phyloP scores from a whole-genome alignment of 2,329 filamentous ascomycete genomes.

The Calonectria ilicicola region DNA sequence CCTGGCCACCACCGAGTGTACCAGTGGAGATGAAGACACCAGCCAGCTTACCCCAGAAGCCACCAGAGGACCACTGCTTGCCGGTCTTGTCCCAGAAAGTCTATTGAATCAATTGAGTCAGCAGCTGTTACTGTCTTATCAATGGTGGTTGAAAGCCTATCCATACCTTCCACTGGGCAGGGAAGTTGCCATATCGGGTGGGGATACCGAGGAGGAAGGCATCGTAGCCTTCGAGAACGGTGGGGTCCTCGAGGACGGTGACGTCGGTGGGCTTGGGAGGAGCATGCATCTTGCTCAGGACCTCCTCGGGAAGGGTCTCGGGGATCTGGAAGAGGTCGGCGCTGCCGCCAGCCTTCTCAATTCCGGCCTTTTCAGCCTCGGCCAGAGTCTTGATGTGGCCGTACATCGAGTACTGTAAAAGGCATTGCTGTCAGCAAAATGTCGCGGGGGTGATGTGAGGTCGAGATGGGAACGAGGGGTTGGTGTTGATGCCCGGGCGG shows the following conservation, averaged over 20 bases:
- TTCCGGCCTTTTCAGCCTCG: conserved; percentile 90
- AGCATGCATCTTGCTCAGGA: conserved; percentile 92
- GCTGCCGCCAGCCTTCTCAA: conserved; percentile 85
- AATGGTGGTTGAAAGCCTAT: not conserved
- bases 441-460: not conserved
- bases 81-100: conserved; percentile 92
- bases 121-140: not conserved
- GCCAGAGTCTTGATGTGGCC: conserved; percentile 89
- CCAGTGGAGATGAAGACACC: conserved; percentile 93
- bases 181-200: conserved; percentile 97
- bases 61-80: conserved; percentile 82
- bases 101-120: conserved; percentile 35
- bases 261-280: conserved; percentile 78
- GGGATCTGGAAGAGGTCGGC: conserved; percentile 88
- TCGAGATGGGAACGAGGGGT: not conserved
- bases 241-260: conserved; percentile 69
- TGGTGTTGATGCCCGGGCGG: conserved; percentile 10
- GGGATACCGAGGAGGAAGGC: conserved; percentile 94
- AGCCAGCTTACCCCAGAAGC: conserved; percentile 87
- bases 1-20: conserved; percentile 89
- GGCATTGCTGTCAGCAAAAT: not conserved
- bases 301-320: conserved; percentile 88
- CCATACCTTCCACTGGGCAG: conserved; percentile 86
- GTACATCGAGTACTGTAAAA: conserved; percentile 86
- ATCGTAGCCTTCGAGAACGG: conserved; percentile 80